Evolutionary conservation across 805 yeast species (phyloP).

Genomic region (Candida hispaniensis): DNA sequence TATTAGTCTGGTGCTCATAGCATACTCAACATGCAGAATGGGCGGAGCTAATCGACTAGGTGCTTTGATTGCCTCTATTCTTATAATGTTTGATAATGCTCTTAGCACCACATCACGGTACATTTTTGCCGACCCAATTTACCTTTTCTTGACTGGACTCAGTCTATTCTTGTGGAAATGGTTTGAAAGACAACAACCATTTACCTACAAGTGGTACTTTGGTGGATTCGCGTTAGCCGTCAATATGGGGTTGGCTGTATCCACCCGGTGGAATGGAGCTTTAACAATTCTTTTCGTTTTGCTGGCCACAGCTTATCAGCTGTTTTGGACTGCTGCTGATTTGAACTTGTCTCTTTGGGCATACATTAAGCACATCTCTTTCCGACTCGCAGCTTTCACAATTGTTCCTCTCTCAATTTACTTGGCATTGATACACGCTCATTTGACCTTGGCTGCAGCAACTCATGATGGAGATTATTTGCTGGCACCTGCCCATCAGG

Average conservation of each 20-base stretch:
- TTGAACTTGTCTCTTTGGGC: slow-evolving; percentile 30
- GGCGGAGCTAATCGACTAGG: slow-evolving; percentile 36
- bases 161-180: slow-evolving; percentile 35
- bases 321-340: slow-evolving; percentile 55
- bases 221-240: slow-evolving; percentile 31
- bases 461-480: slow-evolving; percentile 40
- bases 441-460: slow-evolving; percentile 29
- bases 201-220: slow-evolving; percentile 36
- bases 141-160: slow-evolving; percentile 26
- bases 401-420: slow-evolving; percentile 43
- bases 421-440: slow-evolving; percentile 37
- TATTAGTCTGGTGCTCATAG: slow-evolving; percentile 33
- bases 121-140: slow-evolving; percentile 27
- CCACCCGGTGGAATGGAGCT: slow-evolving; percentile 47
- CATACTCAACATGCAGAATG: slow-evolving; percentile 38
- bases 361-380: slow-evolving; percentile 29
- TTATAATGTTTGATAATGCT: slow-evolving; percentile 44
- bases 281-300: slow-evolving; percentile 44
- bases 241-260: slow-evolving; percentile 36
- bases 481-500: slow-evolving; percentile 47
- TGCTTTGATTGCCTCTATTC: slow-evolving; percentile 34
- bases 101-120: slow-evolving; percentile 39
- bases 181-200: slow-evolving; percentile 31
- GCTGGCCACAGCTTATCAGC: slow-evolving; percentile 30
- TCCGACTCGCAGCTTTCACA: slow-evolving; percentile 30